These are phyloP conservation scores for Triglochin maritima DNA, from an alignment of 106 monocot genomes.

Conservation along the genomic window DNA sequence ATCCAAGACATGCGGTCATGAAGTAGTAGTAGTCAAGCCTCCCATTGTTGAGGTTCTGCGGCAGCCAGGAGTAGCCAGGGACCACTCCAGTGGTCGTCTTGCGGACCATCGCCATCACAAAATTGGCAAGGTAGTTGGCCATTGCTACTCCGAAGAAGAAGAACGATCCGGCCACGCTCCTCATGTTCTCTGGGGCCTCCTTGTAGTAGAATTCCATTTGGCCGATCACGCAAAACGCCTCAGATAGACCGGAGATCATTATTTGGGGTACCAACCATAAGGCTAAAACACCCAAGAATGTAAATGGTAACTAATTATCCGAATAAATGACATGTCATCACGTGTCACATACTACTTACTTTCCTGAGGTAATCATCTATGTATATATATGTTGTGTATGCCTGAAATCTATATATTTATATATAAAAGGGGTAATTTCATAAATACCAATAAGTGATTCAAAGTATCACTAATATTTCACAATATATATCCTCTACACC, in stretches of 20 bases:
- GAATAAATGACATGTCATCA: too few species aligned
- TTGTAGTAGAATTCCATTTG: conserved; percentile 23
- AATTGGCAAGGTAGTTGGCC: background rate
- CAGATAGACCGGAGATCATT: background rate
- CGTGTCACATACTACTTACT: background rate
- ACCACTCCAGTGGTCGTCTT: background rate
- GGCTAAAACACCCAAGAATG: background rate
- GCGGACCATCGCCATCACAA: conserved; percentile 6
- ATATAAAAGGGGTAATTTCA: too few species aligned
- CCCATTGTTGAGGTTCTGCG: conserved; percentile 14
- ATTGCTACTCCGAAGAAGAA: conserved; percentile 15
- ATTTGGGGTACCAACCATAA: conserved; percentile 10
- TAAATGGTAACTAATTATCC: too few species aligned
- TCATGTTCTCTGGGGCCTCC: conserved; percentile 23
- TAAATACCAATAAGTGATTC: too few species aligned
- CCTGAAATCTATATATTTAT: too few species aligned
- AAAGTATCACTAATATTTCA: too few species aligned
- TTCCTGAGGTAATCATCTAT: too few species aligned
- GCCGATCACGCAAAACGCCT: conserved; percentile 10
- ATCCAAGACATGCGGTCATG: background rate
- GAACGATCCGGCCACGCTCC: conserved; percentile 13
- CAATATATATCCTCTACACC: too few species aligned
- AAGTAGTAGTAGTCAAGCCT: conserved; percentile 11
- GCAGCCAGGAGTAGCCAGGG: background rate
- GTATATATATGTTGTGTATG: too few species aligned